Evolutionary conservation across 2,329 filamentous ascomycete species (phyloP), one percentile per base, ranked within the genome.

Genomic region (Claviceps quebecensis): DNA sequence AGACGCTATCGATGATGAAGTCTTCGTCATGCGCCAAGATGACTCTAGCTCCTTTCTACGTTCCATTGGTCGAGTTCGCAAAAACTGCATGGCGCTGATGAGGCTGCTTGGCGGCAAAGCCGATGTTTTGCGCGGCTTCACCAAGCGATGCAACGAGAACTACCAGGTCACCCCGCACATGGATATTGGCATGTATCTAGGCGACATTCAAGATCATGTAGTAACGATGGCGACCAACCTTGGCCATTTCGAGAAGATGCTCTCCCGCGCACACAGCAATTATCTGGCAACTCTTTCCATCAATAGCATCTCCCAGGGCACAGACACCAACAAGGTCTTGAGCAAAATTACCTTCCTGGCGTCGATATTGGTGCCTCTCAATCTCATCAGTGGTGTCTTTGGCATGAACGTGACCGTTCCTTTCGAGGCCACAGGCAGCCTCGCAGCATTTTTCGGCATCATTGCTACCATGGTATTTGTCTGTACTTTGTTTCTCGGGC

Each of bases 171-270:
- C 93, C 1, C 93, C 93, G 6, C 86, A 90, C 47, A 93, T 93
- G 71, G 93, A 98, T 63, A 95, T 98, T 57, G 93, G 90, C 22
- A 80, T 98, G 61, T 98, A 98, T 64, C 78, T 98, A 38, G 88
- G 88, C 62, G 93, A 98, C 69, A 96, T 98, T 57, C 93, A 98
- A 68, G 93, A 98, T 69, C 93, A 98, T 77, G 91, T 98, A 50
- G 88, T 98, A 54, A 98, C 93, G 45, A 97, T 97, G 91, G 95
- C 95, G 78, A 93, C 87, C 59, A 98, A 95, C 68, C 69, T 98
- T 60, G 82, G 82, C 1, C 93, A 98, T 65, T 96, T 95, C 59
- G 93, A 98, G 67, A 97, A 97, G 75, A 96, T 98, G 77, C 77
- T 98, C 48, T 90, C 86, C 29, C 85, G 93, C 22, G 86, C 87